A percentile compares a stretch with the other conserved stretches of the same genome.
Conservation (phyloP, 192 early-diverging fungal species). For the Coemansia sp. region DNA sequence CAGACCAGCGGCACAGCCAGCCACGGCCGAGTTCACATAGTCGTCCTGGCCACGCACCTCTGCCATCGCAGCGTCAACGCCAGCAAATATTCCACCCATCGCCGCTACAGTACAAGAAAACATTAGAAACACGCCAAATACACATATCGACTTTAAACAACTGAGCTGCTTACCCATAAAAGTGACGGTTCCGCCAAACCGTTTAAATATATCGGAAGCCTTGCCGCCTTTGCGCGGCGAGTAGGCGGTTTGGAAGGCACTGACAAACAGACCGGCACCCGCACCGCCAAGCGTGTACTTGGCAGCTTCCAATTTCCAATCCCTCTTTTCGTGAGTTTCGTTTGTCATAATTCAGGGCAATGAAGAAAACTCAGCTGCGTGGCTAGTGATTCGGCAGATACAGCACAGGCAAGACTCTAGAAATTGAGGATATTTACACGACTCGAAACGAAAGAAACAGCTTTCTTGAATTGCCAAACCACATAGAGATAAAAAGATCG, state of each 20-base stretch:
- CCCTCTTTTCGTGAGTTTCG: conserved; percentile 19
- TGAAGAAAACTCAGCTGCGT: not conserved
- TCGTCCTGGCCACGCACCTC: conserved; percentile 69
- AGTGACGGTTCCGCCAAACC: conserved; percentile 65
- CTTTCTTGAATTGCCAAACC: not conserved
- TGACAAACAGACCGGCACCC: conserved; percentile 67
- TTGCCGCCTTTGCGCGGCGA: conserved; percentile 39
- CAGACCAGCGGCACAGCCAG: conserved; percentile 71
- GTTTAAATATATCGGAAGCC: conserved; percentile 58
- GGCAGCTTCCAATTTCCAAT: conserved; percentile 46
- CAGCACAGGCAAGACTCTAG: not conserved
- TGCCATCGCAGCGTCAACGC: conserved; percentile 59
- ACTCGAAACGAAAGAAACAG: not conserved
- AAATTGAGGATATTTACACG: conserved; percentile 1
- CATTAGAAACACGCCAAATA: not conserved
- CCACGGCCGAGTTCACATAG: conserved; percentile 67
- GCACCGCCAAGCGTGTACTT: conserved; percentile 56
- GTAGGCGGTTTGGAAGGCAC: conserved; percentile 67
- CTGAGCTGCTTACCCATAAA: conserved; percentile 62
- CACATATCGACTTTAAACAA: no score
- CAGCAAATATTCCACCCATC: conserved; percentile 77
- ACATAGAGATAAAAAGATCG: not conserved
- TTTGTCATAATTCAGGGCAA: not conserved
- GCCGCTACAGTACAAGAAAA: conserved; percentile 56
- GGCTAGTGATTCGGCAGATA: not conserved